Conservation (phyloP, 345 rosid species). For the Linum tenue region DNA sequence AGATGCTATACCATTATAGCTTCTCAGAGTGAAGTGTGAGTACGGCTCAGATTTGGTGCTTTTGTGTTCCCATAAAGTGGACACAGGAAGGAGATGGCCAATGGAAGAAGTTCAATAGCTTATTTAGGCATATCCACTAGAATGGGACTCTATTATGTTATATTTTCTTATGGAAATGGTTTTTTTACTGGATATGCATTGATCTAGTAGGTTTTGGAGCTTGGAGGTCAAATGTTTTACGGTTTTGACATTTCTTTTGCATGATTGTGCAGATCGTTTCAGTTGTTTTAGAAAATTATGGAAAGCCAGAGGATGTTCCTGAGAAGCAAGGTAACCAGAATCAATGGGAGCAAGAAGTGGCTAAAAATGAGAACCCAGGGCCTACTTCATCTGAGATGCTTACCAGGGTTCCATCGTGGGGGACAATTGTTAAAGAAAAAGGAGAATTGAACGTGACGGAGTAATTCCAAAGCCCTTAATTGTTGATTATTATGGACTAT, state of each 20-base stretch:
- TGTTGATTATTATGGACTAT: constrained; percentile 10
- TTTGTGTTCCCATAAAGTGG: no score
- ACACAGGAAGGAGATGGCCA: no score
- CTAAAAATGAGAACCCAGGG: constrained; percentile 48
- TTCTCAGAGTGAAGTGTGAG: no score
- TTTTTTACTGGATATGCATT: no score
- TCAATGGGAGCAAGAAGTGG: constrained; percentile 69
- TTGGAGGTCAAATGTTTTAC: no score
- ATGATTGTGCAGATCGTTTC: constrained; percentile 61
- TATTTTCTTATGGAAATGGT: no score
- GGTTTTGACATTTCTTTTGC: neutral
- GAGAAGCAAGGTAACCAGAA: constrained; percentile 27
- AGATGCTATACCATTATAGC: no score
- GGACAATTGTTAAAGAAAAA: constrained; percentile 56
- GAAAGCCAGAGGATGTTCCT: constrained; percentile 25
- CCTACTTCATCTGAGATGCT: constrained; percentile 33
- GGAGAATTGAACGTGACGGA: constrained; percentile 59
- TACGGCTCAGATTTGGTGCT: no score
- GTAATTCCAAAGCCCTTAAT: constrained; percentile 37
- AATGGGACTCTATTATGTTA: no score
- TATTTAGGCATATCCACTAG: no score
- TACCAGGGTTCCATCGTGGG: constrained; percentile 63
- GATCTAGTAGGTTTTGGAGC: no score
- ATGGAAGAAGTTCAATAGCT: no score
- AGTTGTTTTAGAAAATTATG: constrained; percentile 80